Evolutionary conservation across 345 rosid genomes (phyloP).

Genomic region (Populus pruinosa): DNA sequence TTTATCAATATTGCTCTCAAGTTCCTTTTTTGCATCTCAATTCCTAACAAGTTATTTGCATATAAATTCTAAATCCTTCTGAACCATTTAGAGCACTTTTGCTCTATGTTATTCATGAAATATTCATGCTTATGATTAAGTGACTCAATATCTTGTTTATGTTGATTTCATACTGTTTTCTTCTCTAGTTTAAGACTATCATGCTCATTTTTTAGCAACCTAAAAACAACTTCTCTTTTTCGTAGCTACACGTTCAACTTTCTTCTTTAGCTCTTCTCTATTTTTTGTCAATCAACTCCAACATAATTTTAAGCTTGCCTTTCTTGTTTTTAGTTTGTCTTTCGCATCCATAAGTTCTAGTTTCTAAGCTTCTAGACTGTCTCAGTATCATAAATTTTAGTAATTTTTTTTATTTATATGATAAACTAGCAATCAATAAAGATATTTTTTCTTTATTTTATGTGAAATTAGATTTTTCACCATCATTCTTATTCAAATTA

Average conservation of each 20-base stretch:
- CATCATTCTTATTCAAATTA: neutral
- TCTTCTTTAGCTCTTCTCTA: slow-evolving; percentile 56
- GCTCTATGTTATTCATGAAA: too few species aligned
- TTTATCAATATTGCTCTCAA: slow-evolving; percentile 65
- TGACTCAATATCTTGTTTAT: too few species aligned
- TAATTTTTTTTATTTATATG: neutral
- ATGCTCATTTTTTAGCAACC: slow-evolving; percentile 42
- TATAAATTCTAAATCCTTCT: too few species aligned
- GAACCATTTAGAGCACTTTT: too few species aligned
- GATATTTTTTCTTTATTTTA: neutral
- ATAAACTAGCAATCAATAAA: rapidly evolving
- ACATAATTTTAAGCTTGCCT: slow-evolving; percentile 29
- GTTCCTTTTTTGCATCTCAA: slow-evolving; percentile 38
- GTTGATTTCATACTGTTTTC: rapidly evolving
- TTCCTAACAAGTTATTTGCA: too few species aligned
- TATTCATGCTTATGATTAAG: too few species aligned
- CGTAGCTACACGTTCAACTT: slow-evolving; percentile 47
- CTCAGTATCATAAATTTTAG: too few species aligned
- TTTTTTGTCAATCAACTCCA: slow-evolving; percentile 58
- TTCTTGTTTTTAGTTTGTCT: too few species aligned
- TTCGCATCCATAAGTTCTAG: too few species aligned
- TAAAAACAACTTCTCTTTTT: slow-evolving; percentile 60
- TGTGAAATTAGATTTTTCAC: neutral
- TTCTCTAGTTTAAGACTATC: too few species aligned
- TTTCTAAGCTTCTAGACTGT: too few species aligned